Base-by-base conservation (phyloP, 768 basidiomycete genomes). In the Pleurotus citrinopileatus region DNA sequence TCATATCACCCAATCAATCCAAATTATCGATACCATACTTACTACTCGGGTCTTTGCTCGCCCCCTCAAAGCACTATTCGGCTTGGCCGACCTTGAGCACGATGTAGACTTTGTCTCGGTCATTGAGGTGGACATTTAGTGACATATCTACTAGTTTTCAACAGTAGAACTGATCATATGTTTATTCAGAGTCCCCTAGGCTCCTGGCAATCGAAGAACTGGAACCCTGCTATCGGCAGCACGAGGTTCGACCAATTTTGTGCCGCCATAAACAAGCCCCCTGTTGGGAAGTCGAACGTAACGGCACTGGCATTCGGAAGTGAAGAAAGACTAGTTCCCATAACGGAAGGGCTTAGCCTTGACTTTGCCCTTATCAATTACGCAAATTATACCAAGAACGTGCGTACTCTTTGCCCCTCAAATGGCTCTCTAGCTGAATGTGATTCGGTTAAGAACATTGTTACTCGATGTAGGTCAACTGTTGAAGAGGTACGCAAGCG, bases 201-300 rank as follows among this genome's bases (percentile, higher is more conserved):
- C 0, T 70, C 67, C 4, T 96, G 93, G 90, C 95, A 98, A 71
- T 76, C 73, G 0, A 88, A 87, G 67, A 87, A 86, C 64, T 98
- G 94, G 95, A 89, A 96, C 65, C 87, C 89, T 0, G 69, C 70
- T 12, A 80, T 88, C 43, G 79, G 77, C 4, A 86, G 79, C 61
- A 78, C 75, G 1, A 64, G 50, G 1, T 93, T 91, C 57, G 84
- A 89, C 47, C 70, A 82, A 27, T 92, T 92, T 63, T 93, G 90
- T 62, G 69, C 67, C 26, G 67, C 76, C 0, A 64, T 93, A 54
- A 74, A 68, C 58, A 75, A 75, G 55, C 75, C 82, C 13, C 64
- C 62, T 53, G 71, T 64, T 63, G 72, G 56, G 61, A 54, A 63
- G 6, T 60, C 60, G 0, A 59, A 68, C 15, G 57, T 73, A 3